Conservation (phyloP, 1,284 basidiomycete species). For the Fomitopsis schrenkii region DNA sequence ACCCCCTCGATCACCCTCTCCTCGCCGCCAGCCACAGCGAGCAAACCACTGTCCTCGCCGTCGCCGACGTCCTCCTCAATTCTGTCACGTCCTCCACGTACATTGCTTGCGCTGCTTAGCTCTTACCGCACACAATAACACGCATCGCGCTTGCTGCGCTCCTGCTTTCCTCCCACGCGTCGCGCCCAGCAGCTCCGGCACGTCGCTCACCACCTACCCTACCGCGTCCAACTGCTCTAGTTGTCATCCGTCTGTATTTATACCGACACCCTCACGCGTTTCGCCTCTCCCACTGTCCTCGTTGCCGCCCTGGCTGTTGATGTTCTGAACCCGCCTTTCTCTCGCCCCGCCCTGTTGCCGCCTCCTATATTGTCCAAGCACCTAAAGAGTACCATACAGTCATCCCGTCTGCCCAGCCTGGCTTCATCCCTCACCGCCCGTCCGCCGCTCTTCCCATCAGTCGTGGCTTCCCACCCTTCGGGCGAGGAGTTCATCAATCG, state of each 20-base stretch:
- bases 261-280: conserved; percentile 25
- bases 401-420: conserved; percentile 50
- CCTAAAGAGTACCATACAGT: conserved; percentile 20
- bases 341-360: conserved; percentile 20
- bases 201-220: conserved; percentile 24
- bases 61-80: conserved; percentile 19
- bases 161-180: conserved; percentile 26
- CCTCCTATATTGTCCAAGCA: conserved; percentile 14
- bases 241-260: conserved; percentile 28
- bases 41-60: conserved; percentile 24
- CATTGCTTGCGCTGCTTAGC: conserved; percentile 4
- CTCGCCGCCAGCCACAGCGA: conserved; percentile 31
- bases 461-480: conserved; percentile 35
- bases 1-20: conserved; percentile 29
- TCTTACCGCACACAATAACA: conserved; percentile 13
- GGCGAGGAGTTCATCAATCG: conserved; percentile 84
- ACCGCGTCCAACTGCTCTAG: conserved; percentile 25
- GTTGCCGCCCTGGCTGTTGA: conserved; percentile 31
- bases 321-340: conserved; percentile 28
- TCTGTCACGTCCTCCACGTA: conserved; percentile 12
- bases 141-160: conserved; percentile 13
- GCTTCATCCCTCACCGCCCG: conserved; percentile 48
- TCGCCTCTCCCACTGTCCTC: conserved; percentile 22
- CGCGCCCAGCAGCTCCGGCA: conserved; percentile 23
- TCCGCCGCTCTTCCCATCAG: conserved; percentile 26